A percentile compares a stretch with the other conserved stretches of the same genome.
These are phyloP conservation scores for Magnusiomyces tetraspermus DNA, from an alignment of 1,139 yeast species.

Conservation along the genomic window DNA sequence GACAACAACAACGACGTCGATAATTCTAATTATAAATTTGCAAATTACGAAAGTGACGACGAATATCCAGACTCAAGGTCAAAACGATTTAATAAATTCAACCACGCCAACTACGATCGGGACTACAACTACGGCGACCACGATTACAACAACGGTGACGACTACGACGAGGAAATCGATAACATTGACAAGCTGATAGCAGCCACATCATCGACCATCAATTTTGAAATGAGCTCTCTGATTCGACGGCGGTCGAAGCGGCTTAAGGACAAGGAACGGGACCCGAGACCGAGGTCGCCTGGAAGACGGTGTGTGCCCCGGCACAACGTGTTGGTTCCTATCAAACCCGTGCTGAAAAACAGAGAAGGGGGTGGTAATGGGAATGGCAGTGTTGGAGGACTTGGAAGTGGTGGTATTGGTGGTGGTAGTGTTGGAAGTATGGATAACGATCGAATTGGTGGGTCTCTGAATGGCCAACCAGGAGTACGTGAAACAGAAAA, in stretches of 20 bases:
- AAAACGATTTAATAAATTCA: no score
- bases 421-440: no score
- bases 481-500: no score
- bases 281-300: conserved; percentile 13
- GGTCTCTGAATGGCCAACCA: no score
- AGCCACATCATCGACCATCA: not conserved
- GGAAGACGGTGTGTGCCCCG: conserved; percentile 13
- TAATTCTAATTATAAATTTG: no score
- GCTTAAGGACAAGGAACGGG: conserved; percentile 7
- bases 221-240: not conserved
- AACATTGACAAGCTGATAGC: not conserved
- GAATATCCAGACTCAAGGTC: no score
- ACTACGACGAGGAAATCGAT: not conserved
- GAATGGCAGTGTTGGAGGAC: no score
- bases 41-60: no score
- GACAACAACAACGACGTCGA: no score
- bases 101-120: not conserved
- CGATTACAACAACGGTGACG: not conserved
- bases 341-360: conserved; percentile 8
- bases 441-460: no score
- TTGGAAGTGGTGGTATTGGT: no score
- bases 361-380: no score
- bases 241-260: conserved; percentile 9
- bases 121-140: not conserved
- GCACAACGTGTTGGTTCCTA: conserved; percentile 8